Evolutionary conservation across 2,329 filamentous ascomycete genomes (phyloP).

Genomic region (Cytospora chrysosperma): DNA sequence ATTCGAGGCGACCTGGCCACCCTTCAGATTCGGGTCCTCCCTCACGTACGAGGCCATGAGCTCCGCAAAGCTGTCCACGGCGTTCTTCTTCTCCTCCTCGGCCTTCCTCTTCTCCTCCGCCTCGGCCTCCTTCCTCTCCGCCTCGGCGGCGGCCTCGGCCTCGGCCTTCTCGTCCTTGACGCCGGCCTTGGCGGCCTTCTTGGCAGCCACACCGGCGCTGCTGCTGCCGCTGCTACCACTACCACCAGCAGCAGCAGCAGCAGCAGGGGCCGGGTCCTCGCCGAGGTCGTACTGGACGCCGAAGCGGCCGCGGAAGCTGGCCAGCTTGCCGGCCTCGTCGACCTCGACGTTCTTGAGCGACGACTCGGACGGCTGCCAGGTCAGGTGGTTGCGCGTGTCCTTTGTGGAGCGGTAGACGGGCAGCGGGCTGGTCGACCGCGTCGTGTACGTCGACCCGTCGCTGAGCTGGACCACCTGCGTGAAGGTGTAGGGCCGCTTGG

Average conservation of each 20-base stretch:
- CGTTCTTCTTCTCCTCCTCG: conserved; percentile 30
- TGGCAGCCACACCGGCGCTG: too few relatives aligned
- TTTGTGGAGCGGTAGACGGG: conserved; percentile 63
- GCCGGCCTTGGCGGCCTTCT: conserved; percentile 1
- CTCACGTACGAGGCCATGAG: conserved; percentile 51
- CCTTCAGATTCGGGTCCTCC: conserved; percentile 38
- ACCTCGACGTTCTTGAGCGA: conserved; percentile 86
- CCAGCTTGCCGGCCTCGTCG: conserved; percentile 88
- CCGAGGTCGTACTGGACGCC: conserved; percentile 77
- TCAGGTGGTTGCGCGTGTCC: conserved; percentile 82
- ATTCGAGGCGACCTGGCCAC: conserved; percentile 31
- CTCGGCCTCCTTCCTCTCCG: conserved; percentile 20
- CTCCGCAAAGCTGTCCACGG: conserved; percentile 46
- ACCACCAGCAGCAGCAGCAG: conserved; percentile 29
- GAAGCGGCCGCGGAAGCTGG: conserved; percentile 81
- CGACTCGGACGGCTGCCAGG: conserved; percentile 87
- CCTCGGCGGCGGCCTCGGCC: conserved; percentile 16
- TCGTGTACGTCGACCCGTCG: conserved; percentile 82
- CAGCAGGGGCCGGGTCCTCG: conserved; percentile 32
- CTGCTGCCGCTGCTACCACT: too few relatives aligned
- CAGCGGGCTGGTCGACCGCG: conserved; percentile 72
- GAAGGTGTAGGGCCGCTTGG: conserved; percentile 92
- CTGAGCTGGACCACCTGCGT: conserved; percentile 93
- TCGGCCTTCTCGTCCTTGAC: conserved; percentile 29
- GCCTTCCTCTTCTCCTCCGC: conserved; percentile 13